Evolutionary conservation across 495 filamentous ascomycete species (phyloP).

Genomic region (Chaetomidium leptoderma): DNA sequence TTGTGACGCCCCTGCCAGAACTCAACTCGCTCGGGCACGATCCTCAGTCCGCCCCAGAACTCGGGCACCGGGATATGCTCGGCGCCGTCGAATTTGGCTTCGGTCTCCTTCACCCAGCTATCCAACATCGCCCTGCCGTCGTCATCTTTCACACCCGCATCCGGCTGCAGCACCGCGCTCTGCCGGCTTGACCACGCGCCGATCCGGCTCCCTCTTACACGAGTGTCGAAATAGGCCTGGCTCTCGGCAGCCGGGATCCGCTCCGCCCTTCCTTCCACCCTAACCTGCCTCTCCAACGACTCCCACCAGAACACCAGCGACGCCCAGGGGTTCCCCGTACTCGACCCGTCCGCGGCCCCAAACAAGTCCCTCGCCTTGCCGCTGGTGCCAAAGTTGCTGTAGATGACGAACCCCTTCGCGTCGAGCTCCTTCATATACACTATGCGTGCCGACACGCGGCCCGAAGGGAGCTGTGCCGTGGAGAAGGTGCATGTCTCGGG

Average conservation of each 20-base stretch:
- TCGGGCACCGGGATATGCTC: conserved; percentile 83
- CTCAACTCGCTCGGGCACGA: conserved; percentile 81
- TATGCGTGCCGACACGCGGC: conserved; percentile 74
- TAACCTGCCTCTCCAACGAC: conserved; percentile 75
- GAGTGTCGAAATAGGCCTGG: conserved; percentile 81
- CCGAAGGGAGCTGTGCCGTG: conserved; percentile 80
- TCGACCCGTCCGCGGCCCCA: conserved; percentile 25
- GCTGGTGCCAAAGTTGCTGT: conserved; percentile 82
- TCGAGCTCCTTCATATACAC: conserved; percentile 92
- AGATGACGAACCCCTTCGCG: conserved; percentile 77
- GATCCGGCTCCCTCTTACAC: conserved; percentile 72
- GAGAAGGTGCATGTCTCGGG: conserved; percentile 75
- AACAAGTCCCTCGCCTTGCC: conserved; percentile 63
- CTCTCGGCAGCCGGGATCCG: conserved; percentile 67
- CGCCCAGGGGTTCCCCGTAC: conserved; percentile 57
- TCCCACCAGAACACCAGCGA: conserved; percentile 73
- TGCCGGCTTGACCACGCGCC: conserved; percentile 93
- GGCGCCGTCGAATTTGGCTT: conserved; percentile 64
- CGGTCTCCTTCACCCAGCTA: conserved; percentile 63
- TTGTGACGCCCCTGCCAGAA: conserved; percentile 93
- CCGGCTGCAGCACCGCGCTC: conserved; percentile 62
- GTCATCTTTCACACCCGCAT: conserved; percentile 38
- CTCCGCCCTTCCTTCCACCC: conserved; percentile 72
- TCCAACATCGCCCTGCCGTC: conserved; percentile 64
- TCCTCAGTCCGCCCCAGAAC: conserved; percentile 89